Conservation (phyloP, 2,329 filamentous ascomycete genomes). For the Elsinoe perseae region DNA sequence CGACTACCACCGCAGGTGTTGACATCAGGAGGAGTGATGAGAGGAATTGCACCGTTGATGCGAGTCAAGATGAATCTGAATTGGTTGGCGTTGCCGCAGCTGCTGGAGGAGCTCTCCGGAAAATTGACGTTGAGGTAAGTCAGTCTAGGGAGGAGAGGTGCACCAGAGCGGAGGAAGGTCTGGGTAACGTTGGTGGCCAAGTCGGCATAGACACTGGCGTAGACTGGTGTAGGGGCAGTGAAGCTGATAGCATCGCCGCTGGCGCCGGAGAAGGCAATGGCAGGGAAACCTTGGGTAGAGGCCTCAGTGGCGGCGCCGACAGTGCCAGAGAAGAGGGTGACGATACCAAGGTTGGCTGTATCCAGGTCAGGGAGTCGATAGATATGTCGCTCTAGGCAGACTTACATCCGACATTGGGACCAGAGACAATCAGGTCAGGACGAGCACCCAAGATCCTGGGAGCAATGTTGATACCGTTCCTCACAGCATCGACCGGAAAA, state of each 20-base stretch:
- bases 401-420: slow-evolving; percentile 50
- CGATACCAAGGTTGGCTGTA: slow-evolving; percentile 49
- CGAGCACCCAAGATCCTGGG: slow-evolving; percentile 40
- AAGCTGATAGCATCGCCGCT: slow-evolving; percentile 46
- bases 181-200: slow-evolving; percentile 53
- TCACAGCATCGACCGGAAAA: slow-evolving; percentile 57
- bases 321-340: slow-evolving; percentile 56
- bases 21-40: slow-evolving; percentile 43
- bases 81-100: slow-evolving; percentile 45
- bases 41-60: slow-evolving; percentile 42
- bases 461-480: slow-evolving; percentile 53
- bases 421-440: slow-evolving; percentile 58
- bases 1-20: slow-evolving; percentile 46
- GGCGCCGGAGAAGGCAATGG: slow-evolving; percentile 59
- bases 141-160: slow-evolving; percentile 54
- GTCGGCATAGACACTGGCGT: slow-evolving; percentile 56
- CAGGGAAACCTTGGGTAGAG: slow-evolving; percentile 50
- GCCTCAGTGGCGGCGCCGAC: slow-evolving; percentile 59
- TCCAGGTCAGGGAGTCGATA: not conserved
- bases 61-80: slow-evolving; percentile 59
- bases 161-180: slow-evolving; percentile 47
- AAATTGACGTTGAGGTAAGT: slow-evolving; percentile 66
- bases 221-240: slow-evolving; percentile 43
- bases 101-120: slow-evolving; percentile 41
- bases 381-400: not conserved